These are phyloP conservation scores for Fagopyrum homotropicum DNA, from an alignment of 148 eudicot genomes.

Conservation along the genomic window DNA sequence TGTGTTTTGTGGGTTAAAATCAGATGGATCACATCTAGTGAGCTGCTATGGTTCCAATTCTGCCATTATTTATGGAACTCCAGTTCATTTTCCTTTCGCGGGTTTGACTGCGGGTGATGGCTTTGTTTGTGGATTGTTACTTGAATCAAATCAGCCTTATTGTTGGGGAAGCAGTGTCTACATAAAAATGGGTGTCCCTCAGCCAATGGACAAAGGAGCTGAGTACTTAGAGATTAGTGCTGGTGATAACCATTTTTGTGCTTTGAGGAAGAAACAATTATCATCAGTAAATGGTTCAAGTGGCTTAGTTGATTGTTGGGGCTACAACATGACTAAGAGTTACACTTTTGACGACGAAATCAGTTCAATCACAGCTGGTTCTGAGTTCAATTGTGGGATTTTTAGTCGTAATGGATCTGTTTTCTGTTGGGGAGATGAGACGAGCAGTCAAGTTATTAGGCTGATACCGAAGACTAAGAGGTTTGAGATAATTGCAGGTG, in stretches of 20 bases:
- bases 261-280: constrained; percentile 58
- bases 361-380: constrained; percentile 72
- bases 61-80: constrained; percentile 51
- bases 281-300: constrained; percentile 33
- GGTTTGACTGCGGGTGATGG: constrained; percentile 83
- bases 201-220: constrained; percentile 42
- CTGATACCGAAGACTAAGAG: constrained; percentile 38
- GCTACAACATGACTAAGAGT: constrained; percentile 81
- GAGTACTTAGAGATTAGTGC: constrained; percentile 80
- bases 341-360: constrained; percentile 57
- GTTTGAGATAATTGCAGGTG: constrained; percentile 70
- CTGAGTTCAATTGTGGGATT: constrained; percentile 76
- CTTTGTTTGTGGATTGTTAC: constrained; percentile 75
- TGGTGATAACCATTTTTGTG: constrained; percentile 94
- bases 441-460: constrained; percentile 46
- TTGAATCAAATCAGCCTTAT: constrained; percentile 54
- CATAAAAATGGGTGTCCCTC: constrained; percentile 66
- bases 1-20: constrained; percentile 77
- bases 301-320: constrained; percentile 91
- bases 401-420: constrained; percentile 62
- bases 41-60: constrained; percentile 72
- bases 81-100: constrained; percentile 35
- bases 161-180: constrained; percentile 83
- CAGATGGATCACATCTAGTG: constrained; percentile 78
- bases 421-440: constrained; percentile 93